Evolutionary conservation across 148 eudicot genomes (phyloP), one percentile per base, ranked within the genome.

Genomic region (Rhododendron kiyosumense): DNA sequence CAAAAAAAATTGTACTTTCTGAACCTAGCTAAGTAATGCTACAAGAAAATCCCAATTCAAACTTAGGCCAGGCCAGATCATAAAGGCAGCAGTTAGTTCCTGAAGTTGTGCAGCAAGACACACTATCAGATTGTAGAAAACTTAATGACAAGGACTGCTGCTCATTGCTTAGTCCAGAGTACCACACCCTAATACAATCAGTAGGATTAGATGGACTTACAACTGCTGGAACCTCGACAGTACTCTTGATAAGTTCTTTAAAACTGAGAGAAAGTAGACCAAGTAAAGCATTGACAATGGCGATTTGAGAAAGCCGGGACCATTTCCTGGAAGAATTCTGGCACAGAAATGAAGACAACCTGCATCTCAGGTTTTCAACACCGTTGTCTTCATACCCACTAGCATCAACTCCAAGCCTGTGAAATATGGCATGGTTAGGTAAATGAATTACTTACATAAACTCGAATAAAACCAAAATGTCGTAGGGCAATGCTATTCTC

Each of bases 391-490:
- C 89, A 57, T 92, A 94, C 30, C 95, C 98, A 81, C 24, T 51
- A 22, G 90, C 91, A 86, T 90, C 87, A 74, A 93, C 90, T 75
- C 96, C 95, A 51, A 87, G 83, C 87, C 98, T 96, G 92, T 28
- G 86, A 38, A 22, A 65, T 46, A 82, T 5, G 63, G 36, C 59
- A 78, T 36, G 6, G 38, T 49, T 3, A 9, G 71, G 46, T 41
- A 57, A 24, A 41, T 32, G 30, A 8, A 46, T 10, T 20, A 48
- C n/a, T 7, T 78, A 52, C 2, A 54, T 54, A n/a, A 30, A 34
- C 49, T 51, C 38, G 22, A 79, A 76, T 30, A 32, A 20, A 8
- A 17, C 30, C n/a, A 52, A 52, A 14, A 30, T 41, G 41, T 11
- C 6, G 45, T 6, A 6, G 45, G 8, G 45, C 45, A 41, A 41